These are phyloP conservation scores for Coniochaeta sp. DNA, from an alignment of 2,329 filamentous ascomycete genomes.

Conservation along the genomic window DNA sequence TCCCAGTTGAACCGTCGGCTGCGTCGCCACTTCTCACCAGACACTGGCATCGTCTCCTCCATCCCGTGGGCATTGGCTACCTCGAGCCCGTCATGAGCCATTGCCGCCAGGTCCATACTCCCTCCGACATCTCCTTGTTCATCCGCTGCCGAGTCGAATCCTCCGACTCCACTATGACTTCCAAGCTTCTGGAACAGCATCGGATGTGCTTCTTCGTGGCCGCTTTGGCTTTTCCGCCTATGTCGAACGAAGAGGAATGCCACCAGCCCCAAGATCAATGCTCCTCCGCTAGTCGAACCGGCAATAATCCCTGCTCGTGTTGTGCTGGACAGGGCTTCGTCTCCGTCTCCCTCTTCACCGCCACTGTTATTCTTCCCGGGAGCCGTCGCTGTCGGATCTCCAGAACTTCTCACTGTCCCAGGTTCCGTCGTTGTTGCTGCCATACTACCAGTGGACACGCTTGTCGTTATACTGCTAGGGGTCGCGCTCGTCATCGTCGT, in stretches of 20 bases:
- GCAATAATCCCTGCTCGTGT: constrained; percentile 20
- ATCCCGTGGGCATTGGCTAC: not conserved
- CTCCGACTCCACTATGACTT: not conserved
- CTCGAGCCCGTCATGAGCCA: not conserved
- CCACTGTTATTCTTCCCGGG: constrained; percentile 7
- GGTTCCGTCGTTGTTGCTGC: constrained; percentile 8
- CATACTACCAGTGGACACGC: constrained; percentile 4
- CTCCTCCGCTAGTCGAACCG: constrained; percentile 12
- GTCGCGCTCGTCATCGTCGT: constrained; percentile 9
- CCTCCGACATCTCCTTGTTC: not conserved
- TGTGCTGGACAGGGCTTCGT: constrained; percentile 12
- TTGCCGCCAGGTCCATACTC: not conserved
- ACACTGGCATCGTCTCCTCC: not conserved
- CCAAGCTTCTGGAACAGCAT: constrained; percentile 16
- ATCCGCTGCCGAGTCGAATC: not conserved
- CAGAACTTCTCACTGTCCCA: constrained; percentile 5
- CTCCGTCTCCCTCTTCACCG: constrained; percentile 1
- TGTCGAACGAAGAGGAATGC: constrained; percentile 16
- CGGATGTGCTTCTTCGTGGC: constrained; percentile 19
- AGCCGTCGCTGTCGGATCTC: not conserved
- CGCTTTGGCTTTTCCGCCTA: constrained; percentile 11
- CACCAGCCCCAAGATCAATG: constrained; percentile 10
- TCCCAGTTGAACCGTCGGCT: constrained; percentile 16
- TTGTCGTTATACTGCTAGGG: constrained; percentile 5
- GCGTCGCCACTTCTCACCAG: not conserved